Evolutionary conservation across 1,139 yeast genomes (phyloP).

Genomic region (Yamadazyma trypodendri): DNA sequence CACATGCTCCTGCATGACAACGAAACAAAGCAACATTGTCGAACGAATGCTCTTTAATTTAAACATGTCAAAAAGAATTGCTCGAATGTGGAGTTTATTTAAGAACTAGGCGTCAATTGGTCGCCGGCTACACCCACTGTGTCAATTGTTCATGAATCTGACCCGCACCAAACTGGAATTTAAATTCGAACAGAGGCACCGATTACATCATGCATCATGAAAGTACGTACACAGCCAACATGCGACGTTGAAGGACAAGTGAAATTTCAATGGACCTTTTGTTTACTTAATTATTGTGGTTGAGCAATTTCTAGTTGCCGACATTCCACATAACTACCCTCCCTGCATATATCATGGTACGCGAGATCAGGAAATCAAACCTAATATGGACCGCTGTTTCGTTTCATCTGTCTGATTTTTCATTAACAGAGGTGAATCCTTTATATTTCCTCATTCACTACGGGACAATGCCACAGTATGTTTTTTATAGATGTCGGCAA

Average conservation of each 20-base stretch:
- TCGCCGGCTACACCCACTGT: too few relatives aligned
- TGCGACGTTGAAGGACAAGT: not conserved
- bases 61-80: too few relatives aligned
- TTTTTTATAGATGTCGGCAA: not conserved
- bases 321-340: conserved; percentile 2
- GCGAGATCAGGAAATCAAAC: conserved; percentile 1
- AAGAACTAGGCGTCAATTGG: too few relatives aligned
- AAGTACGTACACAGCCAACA: not conserved
- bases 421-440: not conserved
- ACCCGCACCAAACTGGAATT: too few relatives aligned
- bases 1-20: too few relatives aligned
- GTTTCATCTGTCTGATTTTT: not conserved
- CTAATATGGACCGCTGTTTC: not conserved
- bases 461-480: conserved; percentile 1
- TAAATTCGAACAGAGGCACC: too few relatives aligned
- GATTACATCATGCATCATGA: too few relatives aligned
- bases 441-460: not conserved
- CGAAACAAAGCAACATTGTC: too few relatives aligned
- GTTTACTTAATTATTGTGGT: not conserved
- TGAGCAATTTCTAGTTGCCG: not conserved
- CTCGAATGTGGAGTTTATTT: too few relatives aligned
- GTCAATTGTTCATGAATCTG: too few relatives aligned
- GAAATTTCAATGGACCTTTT: not conserved
- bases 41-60: too few relatives aligned
- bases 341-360: not conserved